phyloP scores from a whole-genome alignment of 2,329 filamentous ascomycete species.

The Dryadomyces sulphureus region DNA sequence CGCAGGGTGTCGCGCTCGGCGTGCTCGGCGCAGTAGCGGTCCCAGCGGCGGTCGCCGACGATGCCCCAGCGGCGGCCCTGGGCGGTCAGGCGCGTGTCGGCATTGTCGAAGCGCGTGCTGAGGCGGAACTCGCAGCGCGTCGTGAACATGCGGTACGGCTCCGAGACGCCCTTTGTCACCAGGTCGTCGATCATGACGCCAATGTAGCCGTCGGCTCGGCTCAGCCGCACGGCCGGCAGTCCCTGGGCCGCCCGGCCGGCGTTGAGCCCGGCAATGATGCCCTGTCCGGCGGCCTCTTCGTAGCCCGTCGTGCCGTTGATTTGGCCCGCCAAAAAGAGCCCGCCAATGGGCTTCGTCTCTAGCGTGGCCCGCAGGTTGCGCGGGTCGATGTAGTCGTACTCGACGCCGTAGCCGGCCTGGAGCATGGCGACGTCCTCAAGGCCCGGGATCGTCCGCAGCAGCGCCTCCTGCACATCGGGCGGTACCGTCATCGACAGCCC shows the following conservation, averaged over 20 bases:
- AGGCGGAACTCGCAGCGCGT: constrained; percentile 91
- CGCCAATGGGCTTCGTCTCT: constrained; percentile 82
- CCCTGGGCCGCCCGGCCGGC: constrained; percentile 66
- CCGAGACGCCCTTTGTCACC: constrained; percentile 88
- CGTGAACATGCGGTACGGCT: constrained; percentile 98
- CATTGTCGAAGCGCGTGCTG: constrained; percentile 84
- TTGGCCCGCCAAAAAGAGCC: constrained; percentile 85
- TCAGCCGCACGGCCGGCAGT: constrained; percentile 51
- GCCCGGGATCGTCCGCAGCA: constrained; percentile 76
- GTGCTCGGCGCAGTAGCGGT: constrained; percentile 47
- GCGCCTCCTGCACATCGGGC: constrained; percentile 66
- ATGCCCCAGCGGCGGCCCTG: constrained; percentile 65
- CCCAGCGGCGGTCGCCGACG: constrained; percentile 68
- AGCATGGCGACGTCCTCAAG: constrained; percentile 84
- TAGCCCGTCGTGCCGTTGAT: constrained; percentile 98
- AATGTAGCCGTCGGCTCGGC: constrained; percentile 83
- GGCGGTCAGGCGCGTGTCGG: constrained; percentile 70
- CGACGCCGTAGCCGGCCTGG: constrained; percentile 90
- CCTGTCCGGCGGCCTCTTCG: constrained; percentile 91
- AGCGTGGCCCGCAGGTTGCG: constrained; percentile 75
- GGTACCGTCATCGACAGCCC: constrained; percentile 96
- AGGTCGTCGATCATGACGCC: constrained; percentile 98
- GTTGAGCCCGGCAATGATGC: constrained; percentile 84
- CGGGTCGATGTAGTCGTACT: constrained; percentile 97
- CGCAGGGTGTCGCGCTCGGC: constrained; percentile 54